Evolutionary conservation across 2,329 filamentous ascomycete species (phyloP), one percentile per base, ranked within the genome.

Genomic region (Dactylellina leptospora): DNA sequence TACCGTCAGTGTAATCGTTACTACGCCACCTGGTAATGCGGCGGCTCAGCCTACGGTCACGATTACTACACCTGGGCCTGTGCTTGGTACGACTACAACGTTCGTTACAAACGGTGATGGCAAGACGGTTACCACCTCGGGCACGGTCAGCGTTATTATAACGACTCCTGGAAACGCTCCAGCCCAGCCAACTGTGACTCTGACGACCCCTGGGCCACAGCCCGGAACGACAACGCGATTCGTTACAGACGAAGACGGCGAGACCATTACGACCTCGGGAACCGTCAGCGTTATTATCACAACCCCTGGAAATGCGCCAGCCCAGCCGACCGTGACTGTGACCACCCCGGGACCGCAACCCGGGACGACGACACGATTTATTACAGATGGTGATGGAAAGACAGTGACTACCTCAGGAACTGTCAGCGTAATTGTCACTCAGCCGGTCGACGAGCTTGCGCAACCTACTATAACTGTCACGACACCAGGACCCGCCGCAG

Each of bases 241-340:
- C 18, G 38, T 44, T 2, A 44, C 38, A 2, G 16, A 44, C 9
- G 9, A 18, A 1, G 16, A 53, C 5, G 48, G 48, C 4, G 18
- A 13, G 9, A 53, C 25, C 4, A 10, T 53, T 4, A 36, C 48
- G 1, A 18, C 18, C 16, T 53, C 48, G 8, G 48, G 48, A 3
- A 53, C 48, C 22, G 48, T 53, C 6, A 53, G 48, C 16, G 28
- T 53, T 23, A 20, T 53, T 11, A 53, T 53, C 48, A 53, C 48
- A 2, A 47, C 44, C n/a, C 18, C 18, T 47, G 20, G 44, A 2
- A 11, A 22, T 13, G 44, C 8, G 2, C 44, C 44, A 3, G 18
- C 44, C 25, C 44, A 47, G 44, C 18, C 18, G 2, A 53, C 25
- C 2, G 28, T 36, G 11, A 53, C 48, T 1, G 13, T 33, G 1